Conservation (phyloP, 2,329 filamentous ascomycete genomes). For the Fusarium annulatum region DNA sequence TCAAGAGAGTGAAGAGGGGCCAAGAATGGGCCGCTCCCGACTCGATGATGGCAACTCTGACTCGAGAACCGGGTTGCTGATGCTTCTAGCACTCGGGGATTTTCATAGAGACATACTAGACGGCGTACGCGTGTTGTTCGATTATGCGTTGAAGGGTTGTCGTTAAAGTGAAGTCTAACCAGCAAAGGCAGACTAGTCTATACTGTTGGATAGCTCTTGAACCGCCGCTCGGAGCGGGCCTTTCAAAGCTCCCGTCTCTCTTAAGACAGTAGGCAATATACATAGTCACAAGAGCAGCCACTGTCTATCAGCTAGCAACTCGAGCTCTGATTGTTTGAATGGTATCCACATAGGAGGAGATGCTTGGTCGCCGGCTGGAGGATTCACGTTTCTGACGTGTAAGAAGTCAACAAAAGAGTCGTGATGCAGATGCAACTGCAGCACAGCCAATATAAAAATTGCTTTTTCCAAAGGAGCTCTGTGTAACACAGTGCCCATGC, state of each 20-base stretch:
- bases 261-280: slow-evolving; percentile 1
- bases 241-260: slow-evolving; percentile 18
- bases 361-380: slow-evolving; percentile 4
- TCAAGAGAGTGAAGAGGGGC: not conserved
- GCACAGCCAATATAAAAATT: slow-evolving; percentile 1
- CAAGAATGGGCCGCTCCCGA: not conserved
- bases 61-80: not conserved
- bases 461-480: slow-evolving; percentile 13
- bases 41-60: not conserved
- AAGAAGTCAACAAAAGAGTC: not conserved
- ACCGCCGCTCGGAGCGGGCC: slow-evolving; percentile 29
- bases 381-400: slow-evolving; percentile 4
- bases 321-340: slow-evolving; percentile 20
- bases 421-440: slow-evolving; percentile 9
- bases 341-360: slow-evolving; percentile 21
- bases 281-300: slow-evolving; percentile 17
- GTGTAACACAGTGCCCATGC: not conserved
- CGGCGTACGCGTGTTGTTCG: not conserved
- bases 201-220: not conserved
- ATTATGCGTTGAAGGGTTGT: not conserved
- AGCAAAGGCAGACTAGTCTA: not conserved
- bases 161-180: not conserved
- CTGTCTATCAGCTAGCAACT: slow-evolving; percentile 23
- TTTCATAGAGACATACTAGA: not conserved
- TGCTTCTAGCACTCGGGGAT: not conserved